Evolutionary conservation across 306 rosid species (phyloP).

Genomic region (Chamaecrista fasciculata): DNA sequence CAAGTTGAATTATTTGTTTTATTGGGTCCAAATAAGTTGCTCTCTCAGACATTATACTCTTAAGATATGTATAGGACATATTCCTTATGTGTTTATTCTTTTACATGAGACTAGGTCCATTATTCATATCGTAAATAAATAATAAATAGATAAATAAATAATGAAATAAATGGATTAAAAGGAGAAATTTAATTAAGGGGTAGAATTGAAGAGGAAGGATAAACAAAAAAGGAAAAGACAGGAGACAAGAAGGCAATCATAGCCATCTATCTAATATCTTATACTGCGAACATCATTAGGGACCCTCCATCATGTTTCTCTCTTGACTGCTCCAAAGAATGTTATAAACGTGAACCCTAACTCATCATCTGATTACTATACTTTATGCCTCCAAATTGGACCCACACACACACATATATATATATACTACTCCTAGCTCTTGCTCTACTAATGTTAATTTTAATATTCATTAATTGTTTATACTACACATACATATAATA

Average conservation of each 20-base stretch:
- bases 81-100: slow-evolving; percentile 23
- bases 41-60: not conserved
- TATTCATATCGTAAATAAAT: too few relatives aligned
- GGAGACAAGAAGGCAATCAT: slow-evolving; percentile 58
- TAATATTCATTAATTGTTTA: too few relatives aligned
- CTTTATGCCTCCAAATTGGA: slow-evolving; percentile 49
- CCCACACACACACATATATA: too few relatives aligned
- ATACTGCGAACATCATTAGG: slow-evolving; percentile 58
- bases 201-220: slow-evolving; percentile 16
- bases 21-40: slow-evolving; percentile 9
- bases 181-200: slow-evolving; percentile 23
- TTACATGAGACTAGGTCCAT: too few relatives aligned
- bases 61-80: slow-evolving; percentile 29
- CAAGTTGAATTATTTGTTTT: slow-evolving; percentile 26
- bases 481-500: too few relatives aligned
- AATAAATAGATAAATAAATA: too few relatives aligned
- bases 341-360: slow-evolving; percentile 78
- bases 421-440: too few relatives aligned
- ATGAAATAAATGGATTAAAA: too few relatives aligned
- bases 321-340: slow-evolving; percentile 67
- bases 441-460: slow-evolving; percentile 17
- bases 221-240: slow-evolving; percentile 18
- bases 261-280: slow-evolving; percentile 40
- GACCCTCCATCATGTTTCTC: slow-evolving; percentile 57
- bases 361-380: slow-evolving; percentile 68